Conservation (phyloP, 106 monocot genomes). For the Platanthera guangdongensis region DNA sequence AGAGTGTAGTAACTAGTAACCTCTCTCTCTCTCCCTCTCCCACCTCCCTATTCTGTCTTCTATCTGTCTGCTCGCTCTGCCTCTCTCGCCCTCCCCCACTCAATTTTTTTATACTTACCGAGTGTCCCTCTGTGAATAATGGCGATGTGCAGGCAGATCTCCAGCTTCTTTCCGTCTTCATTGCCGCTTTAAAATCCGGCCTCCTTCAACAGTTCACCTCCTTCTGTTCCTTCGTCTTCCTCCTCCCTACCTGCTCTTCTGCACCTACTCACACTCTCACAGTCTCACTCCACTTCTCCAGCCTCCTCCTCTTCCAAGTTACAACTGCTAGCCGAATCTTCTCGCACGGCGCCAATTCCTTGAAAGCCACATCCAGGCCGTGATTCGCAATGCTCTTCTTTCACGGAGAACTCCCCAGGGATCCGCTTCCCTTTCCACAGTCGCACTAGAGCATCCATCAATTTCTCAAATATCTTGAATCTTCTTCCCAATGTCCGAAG, state of each 20-base stretch:
- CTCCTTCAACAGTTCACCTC: not conserved
- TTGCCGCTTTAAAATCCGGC: not conserved
- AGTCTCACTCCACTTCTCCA: not conserved
- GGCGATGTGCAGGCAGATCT: too few species aligned
- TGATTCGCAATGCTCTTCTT: not conserved
- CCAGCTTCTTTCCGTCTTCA: too few species aligned
- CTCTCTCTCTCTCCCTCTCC: too few species aligned
- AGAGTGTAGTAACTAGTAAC: too few species aligned
- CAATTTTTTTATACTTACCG: too few species aligned
- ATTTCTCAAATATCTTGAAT: not conserved
- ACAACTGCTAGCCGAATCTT: not conserved
- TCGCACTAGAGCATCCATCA: not conserved
- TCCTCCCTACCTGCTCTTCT: not conserved
- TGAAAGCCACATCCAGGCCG: not conserved
- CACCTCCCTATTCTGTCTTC: too few species aligned
- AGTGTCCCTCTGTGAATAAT: too few species aligned
- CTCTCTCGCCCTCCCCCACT: too few species aligned
- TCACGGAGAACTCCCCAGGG: not conserved
- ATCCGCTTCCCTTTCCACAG: not conserved
- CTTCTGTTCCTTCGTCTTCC: not conserved
- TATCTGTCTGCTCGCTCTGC: too few species aligned
- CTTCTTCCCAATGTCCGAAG: not conserved
- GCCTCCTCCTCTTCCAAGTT: not conserved
- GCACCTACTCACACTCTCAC: not conserved
- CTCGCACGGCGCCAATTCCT: not conserved